These are phyloP conservation scores for Blumeria hordei DNA, from an alignment of 2,329 filamentous ascomycete genomes.

Conservation along the genomic window DNA sequence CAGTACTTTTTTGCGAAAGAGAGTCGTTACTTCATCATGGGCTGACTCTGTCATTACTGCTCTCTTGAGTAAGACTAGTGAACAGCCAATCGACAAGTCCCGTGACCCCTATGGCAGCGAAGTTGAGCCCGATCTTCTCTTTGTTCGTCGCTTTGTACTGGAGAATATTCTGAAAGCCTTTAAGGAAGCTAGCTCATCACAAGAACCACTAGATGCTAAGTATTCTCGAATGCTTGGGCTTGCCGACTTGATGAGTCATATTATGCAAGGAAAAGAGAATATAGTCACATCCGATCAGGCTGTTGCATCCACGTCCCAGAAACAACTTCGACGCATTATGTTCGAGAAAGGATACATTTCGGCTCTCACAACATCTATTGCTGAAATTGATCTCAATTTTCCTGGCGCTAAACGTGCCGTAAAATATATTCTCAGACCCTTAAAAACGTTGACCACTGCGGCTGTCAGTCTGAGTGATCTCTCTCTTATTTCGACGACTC, in stretches of 20 bases:
- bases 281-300: conserved; percentile 21
- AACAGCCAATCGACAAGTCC: conserved; percentile 36
- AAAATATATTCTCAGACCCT: conserved; percentile 81
- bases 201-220: conserved; percentile 59
- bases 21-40: conserved; percentile 58
- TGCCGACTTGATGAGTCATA: conserved; percentile 76
- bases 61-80: conserved; percentile 67
- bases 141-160: conserved; percentile 82
- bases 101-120: conserved; percentile 40
- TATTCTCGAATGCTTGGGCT: conserved; percentile 74
- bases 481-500: conserved; percentile 36
- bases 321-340: conserved; percentile 81
- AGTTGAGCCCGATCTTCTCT: conserved; percentile 62
- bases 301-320: conserved; percentile 33
- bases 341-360: conserved; percentile 93
- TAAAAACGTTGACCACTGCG: conserved; percentile 68
- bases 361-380: conserved; percentile 71
- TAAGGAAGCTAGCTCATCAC: conserved; percentile 60
- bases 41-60: conserved; percentile 72
- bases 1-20: conserved; percentile 60
- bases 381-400: conserved; percentile 88
- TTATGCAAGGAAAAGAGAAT: conserved; percentile 62
- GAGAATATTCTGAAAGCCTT: conserved; percentile 84
- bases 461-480: conserved; percentile 62
- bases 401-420: conserved; percentile 81